Evolutionary conservation across 768 basidiomycete species (phyloP).

Genomic region (Pisolithus marmoratus): DNA sequence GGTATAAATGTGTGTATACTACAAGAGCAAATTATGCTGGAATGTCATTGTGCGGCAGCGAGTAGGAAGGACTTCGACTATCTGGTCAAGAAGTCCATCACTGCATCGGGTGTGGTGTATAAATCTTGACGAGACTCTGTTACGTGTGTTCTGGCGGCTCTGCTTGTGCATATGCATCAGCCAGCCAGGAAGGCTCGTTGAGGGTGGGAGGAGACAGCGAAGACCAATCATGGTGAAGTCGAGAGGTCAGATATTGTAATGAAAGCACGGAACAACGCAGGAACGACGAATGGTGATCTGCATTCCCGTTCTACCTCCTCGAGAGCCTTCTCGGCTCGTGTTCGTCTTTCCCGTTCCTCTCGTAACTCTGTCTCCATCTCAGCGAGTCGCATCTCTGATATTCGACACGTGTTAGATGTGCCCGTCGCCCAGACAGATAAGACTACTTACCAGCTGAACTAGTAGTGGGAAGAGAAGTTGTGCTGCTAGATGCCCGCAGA

Average conservation of each 20-base stretch:
- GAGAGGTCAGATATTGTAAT: conserved; percentile 42
- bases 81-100: too few species aligned
- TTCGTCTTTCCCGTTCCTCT: conserved; percentile 31
- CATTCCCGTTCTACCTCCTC: conserved; percentile 46
- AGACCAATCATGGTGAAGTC: conserved; percentile 8
- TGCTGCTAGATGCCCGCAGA: not conserved
- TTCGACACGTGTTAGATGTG: conserved; percentile 8
- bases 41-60: too few species aligned
- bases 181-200: too few species aligned
- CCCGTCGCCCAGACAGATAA: not conserved
- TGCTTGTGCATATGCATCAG: too few species aligned
- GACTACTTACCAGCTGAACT: not conserved
- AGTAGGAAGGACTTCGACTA: too few species aligned
- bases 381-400: conserved; percentile 19
- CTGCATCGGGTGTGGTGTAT: too few species aligned
- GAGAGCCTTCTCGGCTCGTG: conserved; percentile 41
- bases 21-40: too few species aligned
- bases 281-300: conserved; percentile 49
- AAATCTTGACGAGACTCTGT: too few species aligned
- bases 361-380: conserved; percentile 31
- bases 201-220: too few species aligned
- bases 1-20: too few species aligned
- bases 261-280: conserved; percentile 51
- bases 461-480: not conserved
- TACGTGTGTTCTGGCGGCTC: too few species aligned